These are phyloP conservation scores for Curvularia hawaiiensis DNA, from an alignment of 2,329 filamentous ascomycete species.

Conservation along the genomic window DNA sequence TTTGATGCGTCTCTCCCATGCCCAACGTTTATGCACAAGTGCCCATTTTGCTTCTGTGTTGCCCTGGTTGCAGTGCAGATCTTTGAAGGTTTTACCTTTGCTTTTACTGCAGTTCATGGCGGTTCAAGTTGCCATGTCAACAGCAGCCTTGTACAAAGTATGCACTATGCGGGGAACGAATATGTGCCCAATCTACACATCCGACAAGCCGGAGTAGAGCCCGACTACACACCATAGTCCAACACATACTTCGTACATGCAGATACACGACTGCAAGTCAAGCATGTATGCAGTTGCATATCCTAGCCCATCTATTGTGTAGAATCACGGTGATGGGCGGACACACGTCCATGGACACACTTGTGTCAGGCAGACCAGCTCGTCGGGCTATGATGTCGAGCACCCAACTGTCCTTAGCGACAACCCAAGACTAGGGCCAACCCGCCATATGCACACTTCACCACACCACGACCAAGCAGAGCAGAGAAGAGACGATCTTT, in stretches of 20 bases:
- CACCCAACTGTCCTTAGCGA: not conserved
- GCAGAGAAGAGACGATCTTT: not conserved
- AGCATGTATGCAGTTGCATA: not conserved
- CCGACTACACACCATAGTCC: not conserved
- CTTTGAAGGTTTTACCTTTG: not conserved
- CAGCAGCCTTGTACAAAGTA: not conserved
- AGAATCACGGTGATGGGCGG: not conserved
- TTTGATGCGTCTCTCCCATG: not conserved
- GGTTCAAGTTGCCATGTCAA: slow-evolving; percentile 3
- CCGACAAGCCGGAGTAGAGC: not conserved
- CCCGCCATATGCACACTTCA: not conserved
- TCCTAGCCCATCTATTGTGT: not conserved
- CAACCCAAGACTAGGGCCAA: not conserved
- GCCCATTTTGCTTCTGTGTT: not conserved
- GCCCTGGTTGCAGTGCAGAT: not conserved
- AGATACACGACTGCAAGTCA: not conserved
- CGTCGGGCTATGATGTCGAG: not conserved
- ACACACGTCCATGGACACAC: not conserved
- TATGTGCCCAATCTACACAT: not conserved
- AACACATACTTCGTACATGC: not conserved
- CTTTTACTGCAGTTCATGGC: not conserved
- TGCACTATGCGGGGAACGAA: not conserved
- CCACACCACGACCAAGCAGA: not conserved
- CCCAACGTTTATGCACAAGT: slow-evolving; percentile 2
- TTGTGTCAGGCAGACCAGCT: not conserved